These are phyloP conservation scores for Nematocida minor DNA, from an alignment of 371 early-diverging fungal genomes.

Conservation along the genomic window DNA sequence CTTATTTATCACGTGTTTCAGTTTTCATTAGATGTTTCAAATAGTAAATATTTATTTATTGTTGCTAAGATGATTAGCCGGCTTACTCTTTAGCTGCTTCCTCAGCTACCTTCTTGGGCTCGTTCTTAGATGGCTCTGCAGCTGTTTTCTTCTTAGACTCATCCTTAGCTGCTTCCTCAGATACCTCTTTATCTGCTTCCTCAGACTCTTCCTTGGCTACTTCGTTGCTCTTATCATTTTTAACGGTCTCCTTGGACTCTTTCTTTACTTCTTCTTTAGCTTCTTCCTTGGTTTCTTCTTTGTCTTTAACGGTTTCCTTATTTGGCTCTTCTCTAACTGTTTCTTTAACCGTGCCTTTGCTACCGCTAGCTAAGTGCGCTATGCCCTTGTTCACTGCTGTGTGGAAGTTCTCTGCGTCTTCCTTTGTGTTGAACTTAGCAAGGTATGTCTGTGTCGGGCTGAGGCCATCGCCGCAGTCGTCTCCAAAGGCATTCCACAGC, in stretches of 20 bases:
- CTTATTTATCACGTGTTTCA: no score
- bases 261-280: background rate
- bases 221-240: background rate
- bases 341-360: no score
- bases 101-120: background rate
- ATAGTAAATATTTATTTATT: background rate
- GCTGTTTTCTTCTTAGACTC: background rate
- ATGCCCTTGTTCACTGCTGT: constrained; percentile 20
- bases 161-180: background rate
- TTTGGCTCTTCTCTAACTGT: no score
- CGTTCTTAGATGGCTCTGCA: background rate
- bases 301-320: no score
- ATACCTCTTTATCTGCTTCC: background rate
- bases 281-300: background rate
- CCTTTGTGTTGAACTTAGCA: constrained; percentile 4
- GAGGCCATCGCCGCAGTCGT: constrained; percentile 43
- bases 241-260: background rate
- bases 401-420: constrained; percentile 24
- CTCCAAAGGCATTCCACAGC: constrained; percentile 43
- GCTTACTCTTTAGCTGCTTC: background rate
- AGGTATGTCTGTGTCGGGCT: constrained; percentile 5
- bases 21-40: no score
- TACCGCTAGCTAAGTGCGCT: no score
- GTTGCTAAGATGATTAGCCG: background rate
- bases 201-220: background rate